A percentile compares a stretch with the other conserved stretches of the same genome.
Evolutionary conservation across 1,139 yeast genomes (phyloP).

Genomic region (Kurtzmaniella quercitrusa): DNA sequence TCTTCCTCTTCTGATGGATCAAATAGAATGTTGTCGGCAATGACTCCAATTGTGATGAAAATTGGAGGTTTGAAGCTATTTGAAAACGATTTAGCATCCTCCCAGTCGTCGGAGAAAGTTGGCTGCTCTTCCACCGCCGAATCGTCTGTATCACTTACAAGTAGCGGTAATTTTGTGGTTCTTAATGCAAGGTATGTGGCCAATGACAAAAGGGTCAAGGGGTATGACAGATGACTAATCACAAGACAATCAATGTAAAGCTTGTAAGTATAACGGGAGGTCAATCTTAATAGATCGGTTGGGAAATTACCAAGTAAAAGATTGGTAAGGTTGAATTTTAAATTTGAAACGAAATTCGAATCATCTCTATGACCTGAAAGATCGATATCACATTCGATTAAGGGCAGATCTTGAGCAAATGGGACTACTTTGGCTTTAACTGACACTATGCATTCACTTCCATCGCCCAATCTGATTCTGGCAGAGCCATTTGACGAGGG

Average conservation of each 20-base stretch:
- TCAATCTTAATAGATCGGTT: constrained; percentile 49
- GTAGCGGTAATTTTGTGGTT: constrained; percentile 71
- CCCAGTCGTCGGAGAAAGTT: constrained; percentile 87
- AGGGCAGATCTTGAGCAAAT: constrained; percentile 33
- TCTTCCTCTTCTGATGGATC: constrained; percentile 89
- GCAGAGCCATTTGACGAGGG: constrained; percentile 93
- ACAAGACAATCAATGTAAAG: constrained; percentile 76
- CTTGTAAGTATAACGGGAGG: constrained; percentile 72
- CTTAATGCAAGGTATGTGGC: constrained; percentile 77
- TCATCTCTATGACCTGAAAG: constrained; percentile 70
- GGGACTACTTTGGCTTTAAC: constrained; percentile 82
- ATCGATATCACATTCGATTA: constrained; percentile 76
- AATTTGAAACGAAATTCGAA: constrained; percentile 55
- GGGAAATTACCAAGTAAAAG: constrained; percentile 50
- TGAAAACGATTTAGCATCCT: constrained; percentile 42
- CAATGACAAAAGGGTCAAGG: constrained; percentile 73
- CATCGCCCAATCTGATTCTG: constrained; percentile 78
- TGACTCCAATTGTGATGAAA: constrained; percentile 67
- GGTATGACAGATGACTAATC: constrained; percentile 63
- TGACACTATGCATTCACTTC: constrained; percentile 89
- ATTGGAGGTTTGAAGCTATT: constrained; percentile 64
- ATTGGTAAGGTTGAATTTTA: constrained; percentile 48
- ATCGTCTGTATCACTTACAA: constrained; percentile 58
- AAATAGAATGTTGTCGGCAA: constrained; percentile 62
- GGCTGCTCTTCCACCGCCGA: constrained; percentile 79